These are phyloP conservation scores for Chlorella sp. DNA, from an alignment of 139 green algal species.

Conservation along the genomic window DNA sequence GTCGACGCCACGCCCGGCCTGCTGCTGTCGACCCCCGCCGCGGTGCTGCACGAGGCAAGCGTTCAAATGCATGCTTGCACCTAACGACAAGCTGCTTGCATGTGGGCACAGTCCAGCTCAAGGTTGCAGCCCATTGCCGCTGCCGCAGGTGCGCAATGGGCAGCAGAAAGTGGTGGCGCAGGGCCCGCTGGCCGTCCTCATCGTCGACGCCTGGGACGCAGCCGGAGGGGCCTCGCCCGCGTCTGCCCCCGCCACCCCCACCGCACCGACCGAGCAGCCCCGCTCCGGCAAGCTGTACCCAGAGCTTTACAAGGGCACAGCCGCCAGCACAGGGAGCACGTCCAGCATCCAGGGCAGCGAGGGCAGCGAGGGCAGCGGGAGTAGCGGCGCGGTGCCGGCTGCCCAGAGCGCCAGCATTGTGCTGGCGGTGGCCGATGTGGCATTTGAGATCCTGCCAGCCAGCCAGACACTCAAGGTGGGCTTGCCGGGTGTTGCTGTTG, in stretches of 20 bases:
- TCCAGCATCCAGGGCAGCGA: not conserved
- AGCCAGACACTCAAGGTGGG: constrained; percentile 44
- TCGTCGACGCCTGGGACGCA: not conserved
- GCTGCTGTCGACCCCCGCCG: constrained; percentile 4
- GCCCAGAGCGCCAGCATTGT: not conserved
- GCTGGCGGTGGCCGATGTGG: not conserved
- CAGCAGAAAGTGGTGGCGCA: not conserved
- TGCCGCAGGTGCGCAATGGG: not conserved
- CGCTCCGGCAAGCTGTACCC: not conserved
- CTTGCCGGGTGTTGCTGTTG: no score
- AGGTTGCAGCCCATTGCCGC: not conserved
- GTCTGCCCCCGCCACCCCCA: not conserved
- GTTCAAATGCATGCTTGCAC: no score
- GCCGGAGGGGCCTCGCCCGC: not conserved
- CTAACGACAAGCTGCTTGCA: no score
- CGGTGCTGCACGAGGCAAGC: constrained; percentile 13
- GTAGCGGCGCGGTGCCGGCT: no score
- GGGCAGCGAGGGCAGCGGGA: not conserved
- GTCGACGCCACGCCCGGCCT: not conserved
- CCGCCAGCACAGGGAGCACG: not conserved
- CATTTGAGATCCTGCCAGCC: constrained; percentile 17
- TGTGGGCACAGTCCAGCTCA: no score
- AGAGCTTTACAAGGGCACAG: not conserved
- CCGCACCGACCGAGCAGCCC: not conserved
- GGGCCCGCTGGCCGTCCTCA: not conserved